A percentile compares a stretch with the other conserved stretches of the same genome.
Evolutionary conservation across 805 yeast genomes (phyloP).

Genomic region (Cyberlindnera japonica): DNA sequence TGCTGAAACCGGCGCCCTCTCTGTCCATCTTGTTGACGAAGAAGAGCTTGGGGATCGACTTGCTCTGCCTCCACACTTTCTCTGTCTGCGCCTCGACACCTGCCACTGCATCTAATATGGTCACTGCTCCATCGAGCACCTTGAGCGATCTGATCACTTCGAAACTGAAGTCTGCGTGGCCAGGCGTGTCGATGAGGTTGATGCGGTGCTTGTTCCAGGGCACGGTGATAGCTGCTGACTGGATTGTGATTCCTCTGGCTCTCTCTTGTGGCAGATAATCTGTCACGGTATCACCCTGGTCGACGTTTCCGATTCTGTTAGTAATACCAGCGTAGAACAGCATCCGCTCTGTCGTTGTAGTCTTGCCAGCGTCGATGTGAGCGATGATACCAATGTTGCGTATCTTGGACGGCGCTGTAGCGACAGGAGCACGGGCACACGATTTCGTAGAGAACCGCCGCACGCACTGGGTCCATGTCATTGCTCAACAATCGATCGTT

Average conservation of each 20-base stretch:
- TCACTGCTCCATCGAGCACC: conserved; percentile 91
- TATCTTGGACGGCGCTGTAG: conserved; percentile 31
- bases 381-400: conserved; percentile 96
- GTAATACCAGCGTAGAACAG: conserved; percentile 85
- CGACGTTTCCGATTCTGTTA: conserved; percentile 83
- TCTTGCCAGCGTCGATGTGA: conserved; percentile 98
- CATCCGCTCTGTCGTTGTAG: conserved; percentile 96
- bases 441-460: conserved; percentile 5
- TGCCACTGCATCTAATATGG: conserved; percentile 91
- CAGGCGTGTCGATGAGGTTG: conserved; percentile 94
- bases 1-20: conserved; percentile 89
- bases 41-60: conserved; percentile 69
- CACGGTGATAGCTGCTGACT: conserved; percentile 90
- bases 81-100: conserved; percentile 99
- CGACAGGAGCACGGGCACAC: neutral
- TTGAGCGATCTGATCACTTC: conserved; percentile 88
- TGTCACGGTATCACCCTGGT: conserved; percentile 94
- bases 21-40: conserved; percentile 96
- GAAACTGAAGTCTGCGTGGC: conserved; percentile 95
- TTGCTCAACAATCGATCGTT: no score
- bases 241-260: conserved; percentile 92
- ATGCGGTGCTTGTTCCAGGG: conserved; percentile 78
- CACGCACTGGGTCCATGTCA: neutral
- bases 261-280: conserved; percentile 89
- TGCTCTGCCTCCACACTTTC: conserved; percentile 92